Percentiles rank a stretch among this genome's conserved stretches.
These are phyloP conservation scores for Candida sp. DNA, from an alignment of 1,139 yeast genomes.

Conservation along the genomic window DNA sequence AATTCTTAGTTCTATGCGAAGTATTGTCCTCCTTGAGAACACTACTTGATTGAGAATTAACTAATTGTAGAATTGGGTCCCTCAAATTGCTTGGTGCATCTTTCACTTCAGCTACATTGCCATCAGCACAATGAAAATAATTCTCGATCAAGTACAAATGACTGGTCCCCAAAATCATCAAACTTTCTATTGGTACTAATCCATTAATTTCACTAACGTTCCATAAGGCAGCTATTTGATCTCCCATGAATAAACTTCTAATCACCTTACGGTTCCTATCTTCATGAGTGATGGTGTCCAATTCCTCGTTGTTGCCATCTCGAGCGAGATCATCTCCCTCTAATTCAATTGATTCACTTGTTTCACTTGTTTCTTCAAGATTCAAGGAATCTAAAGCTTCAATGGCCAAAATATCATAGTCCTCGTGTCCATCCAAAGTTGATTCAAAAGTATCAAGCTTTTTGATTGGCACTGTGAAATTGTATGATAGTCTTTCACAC, in stretches of 20 bases:
- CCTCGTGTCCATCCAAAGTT: conserved; percentile 9
- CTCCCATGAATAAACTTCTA: conserved; percentile 65
- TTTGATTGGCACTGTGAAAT: conserved; percentile 37
- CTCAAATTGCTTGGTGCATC: conserved; percentile 60
- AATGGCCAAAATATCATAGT: conserved; percentile 11
- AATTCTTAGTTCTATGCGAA: conserved; percentile 46
- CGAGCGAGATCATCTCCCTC: conserved; percentile 22
- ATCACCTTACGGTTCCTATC: conserved; percentile 74
- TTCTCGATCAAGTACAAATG: conserved; percentile 68
- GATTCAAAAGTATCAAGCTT: conserved; percentile 12
- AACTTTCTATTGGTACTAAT: conserved; percentile 67
- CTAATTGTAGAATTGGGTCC: conserved; percentile 64
- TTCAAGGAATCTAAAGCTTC: conserved; percentile 35
- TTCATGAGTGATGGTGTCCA: conserved; percentile 31
- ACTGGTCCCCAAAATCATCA: conserved; percentile 62
- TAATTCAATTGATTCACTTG: conserved; percentile 7
- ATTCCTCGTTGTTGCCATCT: conserved; percentile 23
- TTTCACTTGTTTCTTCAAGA: conserved; percentile 14
- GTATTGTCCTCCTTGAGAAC: conserved; percentile 16
- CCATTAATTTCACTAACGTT: conserved; percentile 75
- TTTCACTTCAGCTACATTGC: conserved; percentile 63
- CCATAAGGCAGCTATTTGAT: conserved; percentile 66
- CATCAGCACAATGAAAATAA: conserved; percentile 57
- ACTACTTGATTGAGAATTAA: conserved; percentile 35
- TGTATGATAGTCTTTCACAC: conserved; percentile 40